Evolutionary conservation across 805 yeast species (phyloP), one percentile per base, ranked within the genome.

Genomic region (Candida orba): DNA sequence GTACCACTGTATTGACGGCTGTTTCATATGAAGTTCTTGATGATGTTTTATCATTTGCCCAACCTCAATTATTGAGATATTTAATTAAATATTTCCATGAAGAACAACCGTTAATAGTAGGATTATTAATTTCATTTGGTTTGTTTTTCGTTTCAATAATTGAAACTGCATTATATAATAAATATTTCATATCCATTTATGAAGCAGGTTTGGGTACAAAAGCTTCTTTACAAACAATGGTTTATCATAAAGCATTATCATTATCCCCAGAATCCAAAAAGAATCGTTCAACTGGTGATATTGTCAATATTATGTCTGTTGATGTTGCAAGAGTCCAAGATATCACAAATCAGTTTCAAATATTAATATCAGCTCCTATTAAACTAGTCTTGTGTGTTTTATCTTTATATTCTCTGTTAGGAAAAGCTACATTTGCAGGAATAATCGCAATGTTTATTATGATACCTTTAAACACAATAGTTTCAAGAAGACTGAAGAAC

Each of bases 21-120:
- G 95, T 88, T 41, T 43, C 73, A 6, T 88, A 82, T 68, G 88
- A 88, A 56, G 71, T 72, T 3, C 49, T 74, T 32, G 91, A 87
- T 61, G 98, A 93, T 66, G 51, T 73, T n/a, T 67, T 90, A 43
- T 85, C 93, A 0, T 88, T 85, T 58, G 71, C 75, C n/a, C 95
- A 88, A 64, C 98, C 98, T 0, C 96, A 87, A 55, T 64, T 90
- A 24, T 67, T 91, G 43, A 73, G 84, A 43, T 55, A 73, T 8
- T 70, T 90, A 49, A 88, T 90, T 51, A 59, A 66, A 42, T 57
- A 51, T 81, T 79, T 62, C 81, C 79, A 51, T 65, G 69, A 43
- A 71, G 73, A 33, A 68, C 68, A 59, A 49, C 59, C 45, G 42
- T 46, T 35, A 46, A 58, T 44, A 50, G 60, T 35, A 44, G 95